Base-by-base conservation (phyloP, 768 basidiomycete species). In the Leccinum variicolor region DNA sequence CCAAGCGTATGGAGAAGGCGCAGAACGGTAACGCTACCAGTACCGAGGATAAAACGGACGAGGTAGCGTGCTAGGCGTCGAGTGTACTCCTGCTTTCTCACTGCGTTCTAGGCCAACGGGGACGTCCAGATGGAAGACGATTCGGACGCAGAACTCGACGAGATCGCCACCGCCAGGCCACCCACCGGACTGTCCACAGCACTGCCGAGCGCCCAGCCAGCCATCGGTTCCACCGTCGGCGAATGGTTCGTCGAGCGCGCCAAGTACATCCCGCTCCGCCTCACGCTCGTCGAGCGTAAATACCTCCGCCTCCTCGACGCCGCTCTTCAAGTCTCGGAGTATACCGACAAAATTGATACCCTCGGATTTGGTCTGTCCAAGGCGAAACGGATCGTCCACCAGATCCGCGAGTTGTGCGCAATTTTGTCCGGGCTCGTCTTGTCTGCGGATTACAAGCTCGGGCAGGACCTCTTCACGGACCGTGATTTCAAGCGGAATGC, bases 291-390 rank as follows among this genome's bases (percentile, higher is more conserved):
- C 46, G 92, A 94, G 71, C 89, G 92, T 61, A 94, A 94, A 71
- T 90, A 79, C 69, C 86, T 94, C 55, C 88, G 92, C 26, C 81
- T 94, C 5, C 79, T 94, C 50, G 92, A 94, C 57, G 92, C 91
- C 9, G 92, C 92, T 3, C 81, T 94, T 41, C 82, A 83, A 50
- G 90, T 92, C 36, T 90, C 88, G 15, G 92, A 94, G 69, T 93
- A 93, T 68, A 94, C 92, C 45, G 92, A 94, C 77, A 92, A 91
- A 69, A 90, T 93, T 31, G 92, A 94, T 74, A 90, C 87, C 50
- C 73, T 92, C 41, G 84, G 87, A 2, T 92, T 85, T 58, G 84
- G 87, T 6, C 74, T 89, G 31, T 88, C 87, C 28, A 94, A 92
- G 69, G 82, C 90, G n/a, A 92, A 91, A 68, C 84, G 92, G 8